Evolutionary conservation across 2,329 filamentous ascomycete species (phyloP), one percentile per base, ranked within the genome.

Genomic region (Calonectria hongkongensis): DNA sequence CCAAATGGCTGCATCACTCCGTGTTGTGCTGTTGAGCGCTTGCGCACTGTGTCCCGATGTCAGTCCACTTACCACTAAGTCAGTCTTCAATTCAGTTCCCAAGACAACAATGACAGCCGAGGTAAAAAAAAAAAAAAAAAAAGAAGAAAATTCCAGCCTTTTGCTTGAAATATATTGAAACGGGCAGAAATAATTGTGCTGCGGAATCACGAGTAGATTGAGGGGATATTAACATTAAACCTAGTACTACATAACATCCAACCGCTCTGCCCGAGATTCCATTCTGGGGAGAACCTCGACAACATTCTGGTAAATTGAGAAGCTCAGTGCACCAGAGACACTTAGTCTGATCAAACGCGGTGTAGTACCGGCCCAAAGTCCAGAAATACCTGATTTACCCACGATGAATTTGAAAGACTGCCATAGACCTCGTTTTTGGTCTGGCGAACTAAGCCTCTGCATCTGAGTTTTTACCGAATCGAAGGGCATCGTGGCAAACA

Each of bases 391-490:
- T 1, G 51, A 39, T 7, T 10, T 39, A 16, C 33, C 33, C 12
- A 58, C 30, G 21, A 58, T 58, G 3, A 6, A 12, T 7, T 30
- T 39, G 12, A 58, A 12, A 8, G 51, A 58, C n/a, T 58, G 30
- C n/a, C 51, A 39, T 18, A 58, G 10, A 2, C 51, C 33, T 27
- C 30, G 33, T 58, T 58, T 58, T 58, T 58, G 30, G 51, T 58
- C n/a, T 15, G 51, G 51, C 1, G 51, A 58, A 39, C 51, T 39
- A 7, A 58, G 51, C n/a, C 51, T 36, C 33, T 58, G 51, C 51
- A 58, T 58, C 30, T 58, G 51, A 25, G 51, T 58, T n/a, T 58
- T 58, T 8, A 58, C 16, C 10, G 30, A 21, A 39, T 58, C 51
- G 4, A 58, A 58, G 4, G 51, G 51, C 51, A 58, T 58, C 3